Conservation (phyloP, 1,284 basidiomycete genomes). For the Austroboletus niveus region DNA sequence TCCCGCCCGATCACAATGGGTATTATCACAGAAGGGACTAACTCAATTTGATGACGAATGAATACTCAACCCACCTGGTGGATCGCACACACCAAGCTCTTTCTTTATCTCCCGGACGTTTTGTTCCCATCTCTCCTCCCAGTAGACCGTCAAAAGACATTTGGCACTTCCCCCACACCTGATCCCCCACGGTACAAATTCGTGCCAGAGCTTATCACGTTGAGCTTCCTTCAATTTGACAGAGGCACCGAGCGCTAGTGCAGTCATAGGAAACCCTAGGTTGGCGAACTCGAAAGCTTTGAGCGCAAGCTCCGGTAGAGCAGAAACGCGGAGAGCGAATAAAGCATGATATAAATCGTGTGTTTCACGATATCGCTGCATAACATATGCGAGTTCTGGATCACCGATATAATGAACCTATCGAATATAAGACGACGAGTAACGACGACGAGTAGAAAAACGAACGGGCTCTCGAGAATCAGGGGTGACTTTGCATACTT, state of each 20-base stretch:
- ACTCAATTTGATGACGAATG: slow-evolving; percentile 3
- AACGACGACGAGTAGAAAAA: slow-evolving; percentile 1
- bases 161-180: slow-evolving; percentile 72
- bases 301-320: slow-evolving; percentile 79
- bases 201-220: slow-evolving; percentile 59
- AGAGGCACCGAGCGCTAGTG: slow-evolving; percentile 52
- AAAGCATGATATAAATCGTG: background rate
- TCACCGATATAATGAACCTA: slow-evolving; percentile 94
- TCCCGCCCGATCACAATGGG: background rate
- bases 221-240: slow-evolving; percentile 55
- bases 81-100: slow-evolving; percentile 83
- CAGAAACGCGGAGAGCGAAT: slow-evolving; percentile 38
- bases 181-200: slow-evolving; percentile 91
- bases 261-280: slow-evolving; percentile 87
- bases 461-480: slow-evolving; percentile 90
- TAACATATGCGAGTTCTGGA: slow-evolving; percentile 76
- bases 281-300: slow-evolving; percentile 97
- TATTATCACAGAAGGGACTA: background rate
- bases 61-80: slow-evolving; percentile 42
- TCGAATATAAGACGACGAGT: slow-evolving; percentile 33
- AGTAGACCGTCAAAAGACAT: slow-evolving; percentile 89
- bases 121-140: slow-evolving; percentile 94
- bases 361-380: background rate
- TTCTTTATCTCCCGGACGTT: slow-evolving; percentile 76
- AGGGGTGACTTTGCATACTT: slow-evolving; percentile 88